Conservation (phyloP, 768 basidiomycete genomes). For the Trametes gibbosa region DNA sequence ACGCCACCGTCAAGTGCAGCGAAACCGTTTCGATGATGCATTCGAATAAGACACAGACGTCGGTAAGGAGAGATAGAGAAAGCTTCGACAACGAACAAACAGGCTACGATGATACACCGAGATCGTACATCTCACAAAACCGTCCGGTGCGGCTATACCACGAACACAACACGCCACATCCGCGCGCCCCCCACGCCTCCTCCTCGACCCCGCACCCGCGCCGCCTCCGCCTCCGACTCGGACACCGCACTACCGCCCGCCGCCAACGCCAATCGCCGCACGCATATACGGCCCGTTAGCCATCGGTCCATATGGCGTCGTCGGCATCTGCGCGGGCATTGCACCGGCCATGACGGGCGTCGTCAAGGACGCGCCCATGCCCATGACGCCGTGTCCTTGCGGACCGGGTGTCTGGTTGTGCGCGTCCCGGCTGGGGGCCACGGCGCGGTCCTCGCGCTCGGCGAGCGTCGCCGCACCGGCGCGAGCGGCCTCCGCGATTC, state of each 20-base stretch:
- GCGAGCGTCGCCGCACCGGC: slow-evolving; percentile 68
- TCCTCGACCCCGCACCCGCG: background rate
- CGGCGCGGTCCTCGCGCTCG: slow-evolving; percentile 67
- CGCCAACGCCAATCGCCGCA: slow-evolving; percentile 43
- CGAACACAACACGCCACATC: slow-evolving; percentile 1
- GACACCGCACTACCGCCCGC: slow-evolving; percentile 22
- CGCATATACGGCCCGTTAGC: slow-evolving; percentile 65
- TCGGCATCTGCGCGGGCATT: slow-evolving; percentile 21
- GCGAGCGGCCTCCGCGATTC: slow-evolving; percentile 59
- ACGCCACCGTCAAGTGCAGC: background rate
- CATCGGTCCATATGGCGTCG: slow-evolving; percentile 59
- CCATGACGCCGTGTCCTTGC: slow-evolving; percentile 48
- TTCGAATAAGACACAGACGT: slow-evolving; percentile 3
- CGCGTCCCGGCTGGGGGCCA: slow-evolving; percentile 43
- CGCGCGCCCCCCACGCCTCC: background rate
- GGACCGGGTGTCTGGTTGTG: slow-evolving; percentile 58
- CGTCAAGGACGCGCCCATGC: slow-evolving; percentile 43
- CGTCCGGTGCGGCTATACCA: slow-evolving; percentile 15
- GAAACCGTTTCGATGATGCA: background rate
- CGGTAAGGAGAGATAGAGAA: background rate
- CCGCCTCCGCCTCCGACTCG: background rate
- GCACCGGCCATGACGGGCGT: slow-evolving; percentile 36
- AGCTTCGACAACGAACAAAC: slow-evolving; percentile 13
- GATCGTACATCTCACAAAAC: slow-evolving; percentile 14
- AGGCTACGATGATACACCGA: slow-evolving; percentile 10